A percentile compares a stretch with the other conserved stretches of the same genome.
phyloP scores from a whole-genome alignment of 2,329 filamentous ascomycete species.

The Beauveria bassiana region DNA sequence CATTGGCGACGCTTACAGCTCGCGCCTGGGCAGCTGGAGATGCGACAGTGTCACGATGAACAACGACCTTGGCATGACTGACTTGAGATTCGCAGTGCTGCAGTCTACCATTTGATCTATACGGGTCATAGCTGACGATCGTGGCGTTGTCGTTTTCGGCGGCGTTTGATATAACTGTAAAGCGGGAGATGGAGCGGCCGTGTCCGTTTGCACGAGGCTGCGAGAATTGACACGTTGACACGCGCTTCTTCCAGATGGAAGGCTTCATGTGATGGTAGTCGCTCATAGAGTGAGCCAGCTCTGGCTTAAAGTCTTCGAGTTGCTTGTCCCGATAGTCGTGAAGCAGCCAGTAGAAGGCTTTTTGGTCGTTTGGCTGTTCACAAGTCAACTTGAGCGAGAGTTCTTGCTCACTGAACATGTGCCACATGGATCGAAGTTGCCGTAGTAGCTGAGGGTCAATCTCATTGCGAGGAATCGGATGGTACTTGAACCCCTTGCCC shows the following conservation, averaged over 20 bases:
- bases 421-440: slow-evolving; percentile 86
- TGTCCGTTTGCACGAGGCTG: slow-evolving; percentile 38
- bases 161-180: slow-evolving; percentile 58
- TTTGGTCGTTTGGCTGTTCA: slow-evolving; percentile 74
- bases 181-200: slow-evolving; percentile 49
- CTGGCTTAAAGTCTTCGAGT: slow-evolving; percentile 76
- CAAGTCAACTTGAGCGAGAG: slow-evolving; percentile 61
- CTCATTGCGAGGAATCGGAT: slow-evolving; percentile 52
- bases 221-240: slow-evolving; percentile 54
- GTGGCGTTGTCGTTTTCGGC: slow-evolving; percentile 44
- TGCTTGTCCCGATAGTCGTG: slow-evolving; percentile 75
- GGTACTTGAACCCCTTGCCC: slow-evolving; percentile 54
- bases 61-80: slow-evolving; percentile 58
- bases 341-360: slow-evolving; percentile 84
- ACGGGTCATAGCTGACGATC: slow-evolving; percentile 72
- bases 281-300: slow-evolving; percentile 76
- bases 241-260: slow-evolving; percentile 48
- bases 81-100: slow-evolving; percentile 37
- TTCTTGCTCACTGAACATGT: slow-evolving; percentile 68
- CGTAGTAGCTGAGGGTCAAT: slow-evolving; percentile 77
- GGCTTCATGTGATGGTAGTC: slow-evolving; percentile 79
- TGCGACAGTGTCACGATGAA: slow-evolving; percentile 48
- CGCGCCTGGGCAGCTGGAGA: slow-evolving; percentile 20
- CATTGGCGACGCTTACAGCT: slow-evolving; percentile 28
- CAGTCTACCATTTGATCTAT: slow-evolving; percentile 55